Percentiles rank a stretch among this genome's conserved stretches.
Conservation (phyloP, 2,329 filamentous ascomycete species). For the Pyrenophora teres region DNA sequence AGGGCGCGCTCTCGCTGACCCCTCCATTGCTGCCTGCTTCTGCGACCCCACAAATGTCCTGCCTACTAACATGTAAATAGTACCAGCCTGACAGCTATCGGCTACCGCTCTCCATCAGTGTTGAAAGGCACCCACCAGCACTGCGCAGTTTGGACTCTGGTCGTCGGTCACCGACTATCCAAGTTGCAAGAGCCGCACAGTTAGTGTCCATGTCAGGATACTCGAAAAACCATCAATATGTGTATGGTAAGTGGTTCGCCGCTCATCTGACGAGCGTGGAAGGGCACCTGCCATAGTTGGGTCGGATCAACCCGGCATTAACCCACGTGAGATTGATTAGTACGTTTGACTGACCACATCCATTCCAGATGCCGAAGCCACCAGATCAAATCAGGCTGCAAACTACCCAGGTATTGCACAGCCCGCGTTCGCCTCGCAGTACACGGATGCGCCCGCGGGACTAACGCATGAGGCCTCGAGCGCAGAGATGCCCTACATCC, state of each 20-base stretch:
- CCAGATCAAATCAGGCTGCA: constrained; percentile 63
- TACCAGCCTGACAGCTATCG: constrained; percentile 41
- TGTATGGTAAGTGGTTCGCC: constrained; percentile 72
- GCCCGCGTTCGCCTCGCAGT: constrained; percentile 55
- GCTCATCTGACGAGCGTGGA: constrained; percentile 48
- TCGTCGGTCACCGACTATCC: constrained; percentile 58
- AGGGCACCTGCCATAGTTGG: constrained; percentile 44
- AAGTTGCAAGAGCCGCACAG: constrained; percentile 44
- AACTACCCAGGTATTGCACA: constrained; percentile 55
- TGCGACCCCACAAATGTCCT: constrained; percentile 28
- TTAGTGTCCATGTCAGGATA: constrained; percentile 81
- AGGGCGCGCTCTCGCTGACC: constrained; percentile 21
- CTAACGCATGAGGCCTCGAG: constrained; percentile 55
- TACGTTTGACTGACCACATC: constrained; percentile 53
- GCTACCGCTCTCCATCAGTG: constrained; percentile 36
- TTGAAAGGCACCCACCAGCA: constrained; percentile 31
- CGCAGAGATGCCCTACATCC: constrained; percentile 52
- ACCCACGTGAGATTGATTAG: constrained; percentile 46
- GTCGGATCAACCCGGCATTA: constrained; percentile 41
- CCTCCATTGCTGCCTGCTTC: constrained; percentile 37
- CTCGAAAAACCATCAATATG: constrained; percentile 74
- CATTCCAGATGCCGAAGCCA: constrained; percentile 62
- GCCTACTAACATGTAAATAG: constrained; percentile 33
- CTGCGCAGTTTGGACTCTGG: constrained; percentile 40
- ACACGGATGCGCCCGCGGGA: constrained; percentile 55